Conservation (phyloP, 139 green algal genomes). For the Coelastrella sp. region DNA sequence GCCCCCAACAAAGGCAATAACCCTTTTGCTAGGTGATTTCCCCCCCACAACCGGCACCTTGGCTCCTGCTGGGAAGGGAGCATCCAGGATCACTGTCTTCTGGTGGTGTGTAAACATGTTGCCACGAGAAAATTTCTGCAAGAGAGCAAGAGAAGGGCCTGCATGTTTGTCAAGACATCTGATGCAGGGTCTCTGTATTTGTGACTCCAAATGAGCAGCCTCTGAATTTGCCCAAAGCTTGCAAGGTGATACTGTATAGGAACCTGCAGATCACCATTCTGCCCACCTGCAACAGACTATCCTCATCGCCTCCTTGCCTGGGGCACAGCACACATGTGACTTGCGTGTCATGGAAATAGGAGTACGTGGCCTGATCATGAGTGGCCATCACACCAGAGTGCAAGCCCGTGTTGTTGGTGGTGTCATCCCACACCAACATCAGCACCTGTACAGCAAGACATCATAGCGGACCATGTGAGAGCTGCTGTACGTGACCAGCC, state of each 20-base stretch:
- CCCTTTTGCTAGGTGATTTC: background rate
- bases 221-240: too few species aligned
- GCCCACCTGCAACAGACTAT: constrained; percentile 50
- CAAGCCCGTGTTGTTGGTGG: constrained; percentile 48
- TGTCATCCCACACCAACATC: constrained; percentile 77
- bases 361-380: constrained; percentile 68
- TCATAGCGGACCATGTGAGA: too few species aligned
- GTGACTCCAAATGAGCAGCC: too few species aligned
- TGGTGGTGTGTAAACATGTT: constrained; percentile 76
- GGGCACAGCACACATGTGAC: constrained; percentile 63
- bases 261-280: background rate
- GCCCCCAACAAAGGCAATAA: constrained; percentile 71
- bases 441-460: constrained; percentile 46
- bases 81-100: constrained; percentile 68
- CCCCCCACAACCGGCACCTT: background rate
- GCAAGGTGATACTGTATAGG: too few species aligned
- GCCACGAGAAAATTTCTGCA: constrained; percentile 15
- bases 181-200: too few species aligned
- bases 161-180: too few species aligned
- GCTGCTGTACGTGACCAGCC: too few species aligned
- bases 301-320: constrained; percentile 47
- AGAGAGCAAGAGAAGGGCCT: background rate
- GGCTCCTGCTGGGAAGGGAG: background rate
- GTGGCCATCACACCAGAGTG: constrained; percentile 66
- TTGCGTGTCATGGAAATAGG: constrained; percentile 63